Conservation (phyloP, 2,329 filamentous ascomycete species). For the Xylariaceae sp. region DNA sequence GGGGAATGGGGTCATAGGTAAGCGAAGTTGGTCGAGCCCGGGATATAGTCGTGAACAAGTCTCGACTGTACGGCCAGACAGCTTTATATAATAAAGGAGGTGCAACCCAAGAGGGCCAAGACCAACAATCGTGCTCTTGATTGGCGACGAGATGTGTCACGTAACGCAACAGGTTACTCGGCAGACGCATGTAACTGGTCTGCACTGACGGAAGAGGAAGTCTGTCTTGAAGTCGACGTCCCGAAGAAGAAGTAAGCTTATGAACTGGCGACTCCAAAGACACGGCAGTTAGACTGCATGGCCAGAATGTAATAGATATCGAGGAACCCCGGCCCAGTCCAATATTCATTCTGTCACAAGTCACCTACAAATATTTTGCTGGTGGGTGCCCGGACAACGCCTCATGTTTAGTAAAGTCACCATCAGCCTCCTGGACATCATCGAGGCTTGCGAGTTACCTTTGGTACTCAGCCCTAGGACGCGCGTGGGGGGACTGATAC, state of each 20-base stretch:
- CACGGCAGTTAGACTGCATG: too few species aligned
- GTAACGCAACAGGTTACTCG: background rate
- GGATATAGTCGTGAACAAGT: background rate
- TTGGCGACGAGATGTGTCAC: background rate
- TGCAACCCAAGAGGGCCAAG: background rate
- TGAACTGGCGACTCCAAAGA: background rate
- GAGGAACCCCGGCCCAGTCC: too few species aligned
- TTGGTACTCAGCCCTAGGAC: background rate
- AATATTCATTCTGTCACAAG: too few species aligned
- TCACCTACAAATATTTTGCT: too few species aligned
- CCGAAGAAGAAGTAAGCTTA: slow-evolving; percentile 8
- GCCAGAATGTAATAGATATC: too few species aligned
- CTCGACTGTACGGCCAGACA: background rate
- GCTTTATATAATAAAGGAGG: background rate
- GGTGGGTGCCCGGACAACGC: too few species aligned
- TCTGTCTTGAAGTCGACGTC: slow-evolving; percentile 4
- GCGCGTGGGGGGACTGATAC: slow-evolving; percentile 16
- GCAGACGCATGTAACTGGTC: slow-evolving; percentile 4
- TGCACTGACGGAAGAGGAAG: slow-evolving; percentile 6
- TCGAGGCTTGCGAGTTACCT: too few species aligned
- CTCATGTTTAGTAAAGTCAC: too few species aligned
- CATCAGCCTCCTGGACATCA: too few species aligned
- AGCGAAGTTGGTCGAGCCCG: background rate
- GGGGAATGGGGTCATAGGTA: background rate
- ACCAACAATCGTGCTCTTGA: slow-evolving; percentile 6